A percentile compares a stretch with the other conserved stretches of the same genome.
These are phyloP conservation scores for Daldinia vernicosa DNA, from an alignment of 495 filamentous ascomycete species.

Conservation along the genomic window DNA sequence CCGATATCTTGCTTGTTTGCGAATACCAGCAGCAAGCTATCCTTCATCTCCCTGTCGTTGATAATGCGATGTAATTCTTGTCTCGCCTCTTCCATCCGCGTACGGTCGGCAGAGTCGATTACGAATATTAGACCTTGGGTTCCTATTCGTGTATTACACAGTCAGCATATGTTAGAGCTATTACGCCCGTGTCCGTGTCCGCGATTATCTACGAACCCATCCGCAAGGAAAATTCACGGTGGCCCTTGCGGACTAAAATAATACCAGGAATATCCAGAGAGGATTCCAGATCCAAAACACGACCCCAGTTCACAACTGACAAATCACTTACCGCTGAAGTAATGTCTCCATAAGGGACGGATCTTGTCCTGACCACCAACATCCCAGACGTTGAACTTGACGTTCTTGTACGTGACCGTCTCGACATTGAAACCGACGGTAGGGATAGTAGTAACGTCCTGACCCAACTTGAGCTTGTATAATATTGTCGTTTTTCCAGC, in stretches of 20 bases:
- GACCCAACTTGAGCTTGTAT: constrained; percentile 99
- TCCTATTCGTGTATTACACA: constrained; percentile 57
- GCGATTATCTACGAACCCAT: neutral
- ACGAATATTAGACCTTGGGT: constrained; percentile 99
- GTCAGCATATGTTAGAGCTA: neutral
- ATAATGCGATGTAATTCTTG: constrained; percentile 94
- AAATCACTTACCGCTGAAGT: constrained; percentile 82
- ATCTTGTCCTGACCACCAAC: constrained; percentile 99
- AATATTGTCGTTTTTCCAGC: constrained; percentile 99
- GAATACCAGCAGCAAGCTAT: constrained; percentile 91
- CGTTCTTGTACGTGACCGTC: constrained; percentile 98
- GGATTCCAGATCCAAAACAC: neutral
- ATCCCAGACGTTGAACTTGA: constrained; percentile 99
- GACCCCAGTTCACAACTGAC: constrained; percentile 3
- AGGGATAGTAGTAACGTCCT: constrained; percentile 98
- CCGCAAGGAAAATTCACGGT: neutral
- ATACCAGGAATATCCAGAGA: neutral
- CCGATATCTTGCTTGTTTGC: constrained; percentile 97
- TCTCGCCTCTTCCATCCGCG: constrained; percentile 87
- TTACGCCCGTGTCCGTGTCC: neutral
- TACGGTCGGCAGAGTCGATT: constrained; percentile 88
- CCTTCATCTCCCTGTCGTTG: constrained; percentile 97
- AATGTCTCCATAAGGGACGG: constrained; percentile 95
- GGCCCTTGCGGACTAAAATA: neutral
- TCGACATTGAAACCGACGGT: constrained; percentile 99